A percentile compares a stretch with the other conserved stretches of the same genome.
Evolutionary conservation across 306 rosid species (phyloP).

Genomic region (Herpetospermum pedunculosum): DNA sequence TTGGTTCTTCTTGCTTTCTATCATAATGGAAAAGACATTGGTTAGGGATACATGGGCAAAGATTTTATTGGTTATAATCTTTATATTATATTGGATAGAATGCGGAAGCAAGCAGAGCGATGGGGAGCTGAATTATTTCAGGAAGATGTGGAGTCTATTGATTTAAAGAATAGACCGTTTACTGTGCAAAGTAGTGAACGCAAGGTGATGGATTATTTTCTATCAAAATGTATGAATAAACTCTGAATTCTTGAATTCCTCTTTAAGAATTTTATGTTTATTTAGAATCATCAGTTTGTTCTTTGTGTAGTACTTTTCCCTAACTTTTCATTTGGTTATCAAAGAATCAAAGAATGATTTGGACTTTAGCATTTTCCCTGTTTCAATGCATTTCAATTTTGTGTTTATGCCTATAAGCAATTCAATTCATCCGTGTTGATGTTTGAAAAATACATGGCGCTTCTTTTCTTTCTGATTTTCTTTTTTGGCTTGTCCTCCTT

Average conservation of each 20-base stretch:
- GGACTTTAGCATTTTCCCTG: background rate
- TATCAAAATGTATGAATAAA: background rate
- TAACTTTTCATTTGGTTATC: background rate
- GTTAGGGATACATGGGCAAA: background rate
- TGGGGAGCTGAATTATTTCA: slow-evolving; percentile 95
- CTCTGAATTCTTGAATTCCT: background rate
- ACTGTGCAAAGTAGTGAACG: slow-evolving; percentile 86
- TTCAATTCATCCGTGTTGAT: background rate
- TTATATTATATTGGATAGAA: slow-evolving; percentile 21
- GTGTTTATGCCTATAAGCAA: background rate
- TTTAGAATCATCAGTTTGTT: background rate
- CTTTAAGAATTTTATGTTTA: background rate
- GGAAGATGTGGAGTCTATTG: slow-evolving; percentile 80
- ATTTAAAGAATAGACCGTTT: slow-evolving; percentile 65
- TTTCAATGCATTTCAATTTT: background rate
- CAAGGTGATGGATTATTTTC: slow-evolving; percentile 50
- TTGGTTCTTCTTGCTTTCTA: background rate
- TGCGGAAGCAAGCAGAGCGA: slow-evolving; percentile 67
- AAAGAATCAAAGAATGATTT: background rate
- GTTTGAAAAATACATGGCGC: background rate
- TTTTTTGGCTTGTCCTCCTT: slow-evolving; percentile 9
- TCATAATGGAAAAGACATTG: background rate
- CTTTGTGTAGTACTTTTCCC: background rate
- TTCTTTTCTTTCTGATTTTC: slow-evolving; percentile 8
- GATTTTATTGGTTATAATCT: background rate